These are phyloP conservation scores for Begonia fuchsioides DNA, from an alignment of 306 rosid genomes.

Conservation along the genomic window DNA sequence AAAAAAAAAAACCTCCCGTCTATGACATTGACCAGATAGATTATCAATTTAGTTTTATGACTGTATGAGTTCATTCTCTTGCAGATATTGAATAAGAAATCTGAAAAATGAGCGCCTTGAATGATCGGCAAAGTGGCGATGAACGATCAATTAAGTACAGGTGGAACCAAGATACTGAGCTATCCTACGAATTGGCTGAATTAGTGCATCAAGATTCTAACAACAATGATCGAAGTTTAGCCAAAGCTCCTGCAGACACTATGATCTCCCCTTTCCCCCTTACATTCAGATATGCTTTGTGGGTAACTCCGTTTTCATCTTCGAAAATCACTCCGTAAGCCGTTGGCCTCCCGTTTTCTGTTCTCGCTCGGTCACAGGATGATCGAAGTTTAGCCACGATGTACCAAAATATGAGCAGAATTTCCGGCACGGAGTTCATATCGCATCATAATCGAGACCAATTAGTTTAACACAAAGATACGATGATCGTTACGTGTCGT, in stretches of 20 bases:
- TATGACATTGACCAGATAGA: too few species aligned
- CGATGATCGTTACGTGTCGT: too few species aligned
- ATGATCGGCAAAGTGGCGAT: conserved; percentile 23
- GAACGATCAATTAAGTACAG: conserved; percentile 44
- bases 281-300: conserved; percentile 23
- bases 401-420: too few species aligned
- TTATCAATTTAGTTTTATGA: too few species aligned
- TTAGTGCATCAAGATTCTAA: conserved; percentile 26
- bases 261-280: conserved; percentile 34
- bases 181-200: conserved; percentile 25
- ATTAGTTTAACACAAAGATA: too few species aligned
- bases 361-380: neutral
- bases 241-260: conserved; percentile 55
- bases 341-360: conserved; percentile 26
- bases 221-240: conserved; percentile 14
- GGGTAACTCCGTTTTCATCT: conserved; percentile 26
- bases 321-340: conserved; percentile 48
- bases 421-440: too few species aligned
- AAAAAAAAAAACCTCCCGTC: too few species aligned
- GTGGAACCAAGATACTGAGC: conserved; percentile 18
- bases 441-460: too few species aligned
- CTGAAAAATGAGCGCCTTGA: conserved; percentile 44
- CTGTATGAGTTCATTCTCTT: too few species aligned
- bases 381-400: too few species aligned
- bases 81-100: conserved; percentile 2